Base-by-base conservation (phyloP, 2,329 filamentous ascomycete species). In the Arthrobotrys pseudoclavata region DNA sequence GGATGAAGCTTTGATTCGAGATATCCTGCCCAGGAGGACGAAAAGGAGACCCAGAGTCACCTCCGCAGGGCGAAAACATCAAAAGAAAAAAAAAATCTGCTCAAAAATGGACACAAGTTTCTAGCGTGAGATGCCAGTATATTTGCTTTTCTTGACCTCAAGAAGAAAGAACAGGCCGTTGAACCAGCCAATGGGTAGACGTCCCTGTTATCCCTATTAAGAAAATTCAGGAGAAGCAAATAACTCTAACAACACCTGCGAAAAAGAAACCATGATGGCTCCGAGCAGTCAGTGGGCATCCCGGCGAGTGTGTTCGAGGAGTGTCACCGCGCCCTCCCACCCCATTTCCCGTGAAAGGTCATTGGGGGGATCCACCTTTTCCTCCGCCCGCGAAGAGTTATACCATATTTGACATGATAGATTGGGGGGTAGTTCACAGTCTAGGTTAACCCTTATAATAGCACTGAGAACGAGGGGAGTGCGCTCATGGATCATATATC, bases 401-500 rank as follows among this genome's bases (percentile, higher is more conserved):
- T 60, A 53, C 64, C 57, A 60, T 70, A 66, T 76, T 71, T 77
- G 74, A 77, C 74, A 68, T 61, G 74, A 71, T 77, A 60, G 67
- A 62, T 55, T 77, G 24, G 72, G 71, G n/a, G 66, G 66, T 37
- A 61, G 26, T 66, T 53, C 69, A 48, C 67, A 53, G 69, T 76
- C 72, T 76, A 62, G 74, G 74, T 66, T 77, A 53, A 77, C 74
- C 74, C 67, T 77, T 71, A 71, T 70, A 71, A 77, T 77, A 71
- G 67, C 74, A 70, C 42, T 60, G 52, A 47, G 53, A 60, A 66
- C 50, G 42, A 67, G 71, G 57, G 64, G 22, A 50, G 61, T 37
- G 52, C 66, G 34, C 72, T 76, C 67, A 70, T 77, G 67, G 74
- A 77, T 77, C 61, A 77, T 77, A 77, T 77, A 77, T 77, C 74